Base-by-base conservation (phyloP, 2,329 filamentous ascomycete genomes). In the Xylaria sp. region DNA sequence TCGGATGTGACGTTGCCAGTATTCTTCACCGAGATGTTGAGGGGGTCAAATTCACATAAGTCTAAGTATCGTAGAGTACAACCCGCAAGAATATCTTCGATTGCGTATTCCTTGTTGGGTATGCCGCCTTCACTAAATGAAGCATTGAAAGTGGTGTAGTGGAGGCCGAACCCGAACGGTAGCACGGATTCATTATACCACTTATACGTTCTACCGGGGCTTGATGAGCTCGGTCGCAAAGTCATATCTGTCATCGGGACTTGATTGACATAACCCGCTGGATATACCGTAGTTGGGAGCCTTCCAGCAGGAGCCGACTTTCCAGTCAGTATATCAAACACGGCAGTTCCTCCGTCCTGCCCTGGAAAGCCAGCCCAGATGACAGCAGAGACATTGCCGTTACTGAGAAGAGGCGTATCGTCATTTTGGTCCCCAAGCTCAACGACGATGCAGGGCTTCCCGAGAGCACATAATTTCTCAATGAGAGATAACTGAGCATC, bases 311-410 rank as follows among this genome's bases (percentile, higher is more conserved):
- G 79, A 1, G 80, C 74, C 1, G 69, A 73, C 46, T 76, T 78
- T 3, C 83, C 83, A 3, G 76, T 78, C 42, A 85, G 67, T 45
- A 85, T 77, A 60, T 84, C 77, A 52, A 84, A 72, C 8, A 84
- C 70, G 0, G 83, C 83, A 5, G 74, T 73, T 11, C 83, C 83
- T 12, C 83, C 83, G 57, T 80, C 79, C 72, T 85, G 83, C 2
- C 83, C 82, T 0, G 83, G 83, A 65, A 82, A 84, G 1, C 82
- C 82, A 1, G 75, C 80, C 82, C 83, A 85, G 0, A 85, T 51
- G 0, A 85, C 65, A 4, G 80, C 78, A 28, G 74, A 78, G 65
- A 85, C 76, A 57, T 80, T 80, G 1, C 70, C 61, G 58, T 83
- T 82, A 12, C 70, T 70, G 3, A 80, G 70, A 12, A 84, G 71